Percentiles rank a stretch among this genome's conserved stretches.
These are phyloP conservation scores for Picea engelmannii DNA, from an alignment of 83 land plant species.

Conservation along the genomic window DNA sequence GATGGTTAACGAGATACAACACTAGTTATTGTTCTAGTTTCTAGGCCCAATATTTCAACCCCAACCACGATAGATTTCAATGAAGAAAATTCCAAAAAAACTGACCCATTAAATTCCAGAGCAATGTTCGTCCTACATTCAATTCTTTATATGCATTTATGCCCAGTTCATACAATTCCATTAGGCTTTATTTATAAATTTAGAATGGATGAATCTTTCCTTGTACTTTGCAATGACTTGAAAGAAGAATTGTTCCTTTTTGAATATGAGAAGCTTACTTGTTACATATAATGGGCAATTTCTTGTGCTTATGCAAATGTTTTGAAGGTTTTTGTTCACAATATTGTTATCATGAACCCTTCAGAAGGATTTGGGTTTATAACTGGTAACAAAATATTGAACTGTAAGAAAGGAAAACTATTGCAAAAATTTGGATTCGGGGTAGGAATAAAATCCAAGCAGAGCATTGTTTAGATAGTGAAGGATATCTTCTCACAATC, in stretches of 20 bases:
- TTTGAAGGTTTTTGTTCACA: too few species aligned
- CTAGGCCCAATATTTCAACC: neutral
- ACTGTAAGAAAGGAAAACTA: too few species aligned
- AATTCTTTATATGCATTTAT: neutral
- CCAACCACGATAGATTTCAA: neutral
- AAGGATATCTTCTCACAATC: too few species aligned
- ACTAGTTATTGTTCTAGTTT: neutral
- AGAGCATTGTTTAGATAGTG: too few species aligned
- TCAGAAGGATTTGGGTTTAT: neutral
- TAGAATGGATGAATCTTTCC: neutral
- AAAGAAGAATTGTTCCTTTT: neutral
- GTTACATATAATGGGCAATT: neutral
- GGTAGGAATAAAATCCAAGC: too few species aligned
- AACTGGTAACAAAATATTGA: too few species aligned
- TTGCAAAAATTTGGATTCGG: too few species aligned
- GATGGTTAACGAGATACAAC: neutral
- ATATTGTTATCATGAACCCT: neutral
- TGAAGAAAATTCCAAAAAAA: neutral
- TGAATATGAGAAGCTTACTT: neutral
- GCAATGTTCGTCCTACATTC: neutral
- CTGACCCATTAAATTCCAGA: neutral
- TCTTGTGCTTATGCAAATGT: too few species aligned
- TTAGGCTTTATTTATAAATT: too few species aligned
- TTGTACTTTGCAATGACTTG: neutral
- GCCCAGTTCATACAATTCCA: neutral